phyloP scores from a whole-genome alignment of 2,329 filamentous ascomycete genomes.

The Scedosporium boydii region DNA sequence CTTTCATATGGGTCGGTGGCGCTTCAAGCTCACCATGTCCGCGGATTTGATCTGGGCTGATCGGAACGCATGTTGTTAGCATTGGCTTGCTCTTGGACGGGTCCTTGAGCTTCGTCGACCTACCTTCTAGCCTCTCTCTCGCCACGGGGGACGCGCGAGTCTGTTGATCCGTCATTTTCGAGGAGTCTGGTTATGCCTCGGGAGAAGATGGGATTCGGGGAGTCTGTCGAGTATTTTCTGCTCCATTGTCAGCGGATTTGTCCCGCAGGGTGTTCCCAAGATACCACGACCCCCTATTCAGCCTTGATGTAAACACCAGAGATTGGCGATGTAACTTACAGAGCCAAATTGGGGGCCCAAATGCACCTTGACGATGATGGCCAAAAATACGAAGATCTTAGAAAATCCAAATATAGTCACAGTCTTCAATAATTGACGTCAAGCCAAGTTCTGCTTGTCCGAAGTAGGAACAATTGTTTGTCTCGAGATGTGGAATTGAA shows the following conservation, averaged over 20 bases:
- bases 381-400: not conserved
- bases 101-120: slow-evolving; percentile 11
- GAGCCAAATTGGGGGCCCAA: not conserved
- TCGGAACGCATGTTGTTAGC: not conserved
- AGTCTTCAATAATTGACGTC: not conserved
- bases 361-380: not conserved
- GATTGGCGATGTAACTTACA: not conserved
- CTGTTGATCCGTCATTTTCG: slow-evolving; percentile 26
- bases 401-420: not conserved
- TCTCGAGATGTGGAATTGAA: not conserved
- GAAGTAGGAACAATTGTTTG: not conserved
- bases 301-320: slow-evolving; percentile 4
- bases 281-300: not conserved
- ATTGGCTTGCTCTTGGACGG: slow-evolving; percentile 3
- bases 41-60: slow-evolving; percentile 94
- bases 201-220: not conserved
- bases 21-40: slow-evolving; percentile 68
- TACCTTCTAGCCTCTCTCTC: slow-evolving; percentile 71
- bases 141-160: slow-evolving; percentile 37
- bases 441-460: not conserved
- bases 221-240: not conserved
- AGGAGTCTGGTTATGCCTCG: not conserved
- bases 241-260: slow-evolving; percentile 1
- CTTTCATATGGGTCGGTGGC: slow-evolving; percentile 4
- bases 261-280: not conserved